Evolutionary conservation across 2,329 filamentous ascomycete species (phyloP), one percentile per base, ranked within the genome.

Genomic region (Dactylellina sp.): DNA sequence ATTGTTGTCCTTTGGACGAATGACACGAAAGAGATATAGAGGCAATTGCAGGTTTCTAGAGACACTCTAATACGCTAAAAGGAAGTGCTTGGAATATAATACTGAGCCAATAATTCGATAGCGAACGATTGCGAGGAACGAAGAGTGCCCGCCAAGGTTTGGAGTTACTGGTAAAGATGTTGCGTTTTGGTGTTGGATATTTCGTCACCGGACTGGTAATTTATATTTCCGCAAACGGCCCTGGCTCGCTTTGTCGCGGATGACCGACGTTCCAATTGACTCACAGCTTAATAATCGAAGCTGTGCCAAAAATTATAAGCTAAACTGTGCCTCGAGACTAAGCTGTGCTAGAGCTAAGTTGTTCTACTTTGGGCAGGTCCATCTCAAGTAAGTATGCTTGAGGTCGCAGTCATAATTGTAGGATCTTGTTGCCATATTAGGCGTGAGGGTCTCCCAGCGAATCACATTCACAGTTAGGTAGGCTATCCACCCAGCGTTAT

Each of bases 211-310:
- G 44, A 22, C 28, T n/a, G n/a, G 35, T 50, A 22, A 61, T 47
- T 66, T 66, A 50, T 66, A 66, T 46, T 42, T 53, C 63, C 53
- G 63, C 53, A 53, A 68, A 68, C 63, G 40, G 64, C 47, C 16
- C 37, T 40, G 62, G 11, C 39, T 62, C 64, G 64, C 64, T 70
- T 62, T 62, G 64, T 70, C 64, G 64, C 64, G 64, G 64, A 70
- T 52, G 35, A 14, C 56, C 64, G 56, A 70, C 25, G n/a, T 12
- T 56, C 55, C 55, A 14, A 25, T 49, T 60, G 53, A 60, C 42
- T 68, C 63, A 68, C 63, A 68, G 55, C 63, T 68, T 68, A 68
- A 60, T 68, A 68, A 68, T 68, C 63, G 24, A 35, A 25, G 11
- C 2, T 14, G 47, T n/a, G 22, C 3, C 9, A 18, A 37, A 44